Evolutionary conservation across 495 filamentous ascomycete genomes (phyloP), one percentile per base, ranked within the genome.

Genomic region (Cercophora samala): DNA sequence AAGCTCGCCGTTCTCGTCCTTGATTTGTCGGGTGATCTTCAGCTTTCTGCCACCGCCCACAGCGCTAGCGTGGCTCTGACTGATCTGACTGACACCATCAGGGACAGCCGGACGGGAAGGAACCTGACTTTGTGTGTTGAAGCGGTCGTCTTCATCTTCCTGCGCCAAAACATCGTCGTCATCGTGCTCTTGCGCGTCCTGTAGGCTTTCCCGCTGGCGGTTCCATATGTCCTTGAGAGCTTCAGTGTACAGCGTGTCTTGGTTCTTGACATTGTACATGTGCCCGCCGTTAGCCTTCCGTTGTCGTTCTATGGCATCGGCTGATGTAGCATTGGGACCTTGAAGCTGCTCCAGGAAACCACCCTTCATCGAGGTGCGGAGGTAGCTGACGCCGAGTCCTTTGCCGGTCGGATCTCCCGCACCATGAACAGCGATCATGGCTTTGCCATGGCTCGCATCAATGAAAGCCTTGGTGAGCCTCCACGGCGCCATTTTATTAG

Each of bases 291-390:
- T 91, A 25, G 95, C 93, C 72, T 96, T 96, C 64, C 90, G 83
- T 69, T 91, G 86, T 68, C 90, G 76, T 67, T 84, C 83, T 29
- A 84, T 84, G 59, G 83, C 84, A 65, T 85, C 83, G 64, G 91
- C 90, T 52, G 96, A 86, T 66, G 92, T 96, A 60, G 96, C 92
- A 52, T 90, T 85, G 2, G 92, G 90, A 70, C 92, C 94, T 71
- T 97, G 92, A 11, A 94, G 91, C 65, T 92, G 84, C 32, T 93
- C 90, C 71, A 96, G 91, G 79, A 95, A 99, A 2, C 95, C 95
- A 58, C 95, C 95, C 76, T 99, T 99, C 95, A 99, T 99, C 15
- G 91, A 96, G 0, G 92, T 97, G 72, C 93, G 91, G 70, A 99
- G 90, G 75, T 97, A 97, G 75, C 90, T 97, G 80, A 97, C 94